Evolutionary conservation across 2,329 filamentous ascomycete genomes (phyloP).

Genomic region (Xylaria digitata): DNA sequence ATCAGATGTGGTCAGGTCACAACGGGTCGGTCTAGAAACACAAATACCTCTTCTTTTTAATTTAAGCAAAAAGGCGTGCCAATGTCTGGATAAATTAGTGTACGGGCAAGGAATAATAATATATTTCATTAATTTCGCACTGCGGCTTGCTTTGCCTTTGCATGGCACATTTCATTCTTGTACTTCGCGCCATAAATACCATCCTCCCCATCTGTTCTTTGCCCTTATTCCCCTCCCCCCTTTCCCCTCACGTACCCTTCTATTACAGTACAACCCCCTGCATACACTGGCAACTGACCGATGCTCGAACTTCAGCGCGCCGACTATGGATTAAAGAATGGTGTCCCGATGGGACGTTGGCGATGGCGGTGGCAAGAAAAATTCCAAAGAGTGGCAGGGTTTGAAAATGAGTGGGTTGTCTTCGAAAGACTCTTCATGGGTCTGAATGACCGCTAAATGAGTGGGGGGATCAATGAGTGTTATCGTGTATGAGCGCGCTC

Average conservation of each 20-base stretch:
- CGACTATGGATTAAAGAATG: slow-evolving; percentile 24
- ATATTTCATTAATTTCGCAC: neutral
- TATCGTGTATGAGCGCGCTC: neutral
- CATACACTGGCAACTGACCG: slow-evolving; percentile 1
- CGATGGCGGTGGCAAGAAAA: slow-evolving; percentile 14
- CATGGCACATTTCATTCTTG: slow-evolving; percentile 6
- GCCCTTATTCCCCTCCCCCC: too few species aligned
- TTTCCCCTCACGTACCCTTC: neutral
- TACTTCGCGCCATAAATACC: slow-evolving; percentile 10
- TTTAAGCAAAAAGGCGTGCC: neutral
- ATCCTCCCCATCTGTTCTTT: neutral
- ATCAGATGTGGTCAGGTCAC: slow-evolving; percentile 20
- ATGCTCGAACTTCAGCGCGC: slow-evolving; percentile 4
- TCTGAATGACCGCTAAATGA: slow-evolving; percentile 7
- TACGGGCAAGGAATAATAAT: neutral
- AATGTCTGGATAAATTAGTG: too few species aligned
- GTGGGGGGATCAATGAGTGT: slow-evolving; percentile 15
- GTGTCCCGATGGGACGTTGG: neutral
- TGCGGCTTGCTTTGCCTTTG: neutral
- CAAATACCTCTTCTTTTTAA: slow-evolving; percentile 4
- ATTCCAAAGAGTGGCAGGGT: neutral
- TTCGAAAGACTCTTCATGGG: slow-evolving; percentile 3
- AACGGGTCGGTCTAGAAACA: slow-evolving; percentile 13
- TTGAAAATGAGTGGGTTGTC: slow-evolving; percentile 20
- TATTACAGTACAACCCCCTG: neutral